phyloP scores from a whole-genome alignment of 2,329 filamentous ascomycete species.

The Fragosphaeria purpurea region DNA sequence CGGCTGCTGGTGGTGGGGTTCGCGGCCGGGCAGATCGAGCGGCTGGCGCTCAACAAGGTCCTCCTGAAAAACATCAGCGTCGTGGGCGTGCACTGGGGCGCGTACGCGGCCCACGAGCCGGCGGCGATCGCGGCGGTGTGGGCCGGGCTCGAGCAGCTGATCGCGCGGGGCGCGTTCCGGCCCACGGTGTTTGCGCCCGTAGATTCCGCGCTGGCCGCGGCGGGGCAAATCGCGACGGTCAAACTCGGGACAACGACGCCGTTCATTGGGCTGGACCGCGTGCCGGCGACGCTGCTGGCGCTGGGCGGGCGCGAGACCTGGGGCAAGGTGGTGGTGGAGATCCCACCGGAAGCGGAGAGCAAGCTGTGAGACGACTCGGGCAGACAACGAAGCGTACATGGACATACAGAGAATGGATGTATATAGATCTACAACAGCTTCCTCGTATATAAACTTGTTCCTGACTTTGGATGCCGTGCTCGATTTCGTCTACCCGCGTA shows the following conservation, averaged over 20 bases:
- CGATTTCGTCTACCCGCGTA: too few relatives aligned
- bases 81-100: conserved; percentile 86
- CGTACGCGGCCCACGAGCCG: conserved; percentile 64
- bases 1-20: conserved; percentile 83
- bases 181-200: conserved; percentile 62
- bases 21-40: conserved; percentile 77
- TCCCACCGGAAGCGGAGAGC: conserved; percentile 56
- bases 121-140: conserved; percentile 65
- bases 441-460: too few relatives aligned
- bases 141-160: conserved; percentile 69
- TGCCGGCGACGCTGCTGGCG: conserved; percentile 34
- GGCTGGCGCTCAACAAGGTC: conserved; percentile 85
- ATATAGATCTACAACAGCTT: too few relatives aligned
- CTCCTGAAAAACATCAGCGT: conserved; percentile 87
- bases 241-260: conserved; percentile 46
- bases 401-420: neutral
- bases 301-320: conserved; percentile 70
- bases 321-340: conserved; percentile 90
- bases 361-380: conserved; percentile 32
- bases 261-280: conserved; percentile 58
- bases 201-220: too few relatives aligned
- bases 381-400: too few relatives aligned
- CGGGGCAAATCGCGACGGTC: too few relatives aligned
- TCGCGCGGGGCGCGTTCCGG: conserved; percentile 66
- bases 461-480: too few relatives aligned